Evolutionary conservation across 2,329 filamentous ascomycete species (phyloP).

Genomic region (Xylariaceae sp.): DNA sequence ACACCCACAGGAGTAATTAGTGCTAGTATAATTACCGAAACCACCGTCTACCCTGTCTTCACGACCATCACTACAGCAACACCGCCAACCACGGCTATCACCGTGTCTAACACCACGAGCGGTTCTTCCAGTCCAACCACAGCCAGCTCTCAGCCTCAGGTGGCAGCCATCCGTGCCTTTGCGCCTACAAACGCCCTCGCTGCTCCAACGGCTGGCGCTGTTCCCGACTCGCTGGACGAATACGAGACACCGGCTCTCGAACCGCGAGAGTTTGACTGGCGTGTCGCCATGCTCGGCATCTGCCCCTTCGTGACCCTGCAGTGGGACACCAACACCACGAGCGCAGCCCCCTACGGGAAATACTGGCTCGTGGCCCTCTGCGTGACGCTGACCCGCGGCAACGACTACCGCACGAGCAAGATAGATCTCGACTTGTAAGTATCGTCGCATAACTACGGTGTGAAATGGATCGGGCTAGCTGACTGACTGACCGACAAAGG

Average conservation of each 20-base stretch:
- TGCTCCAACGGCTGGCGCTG: not conserved
- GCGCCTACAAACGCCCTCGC: not conserved
- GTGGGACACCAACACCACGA: too few relatives aligned
- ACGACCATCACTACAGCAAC: not conserved
- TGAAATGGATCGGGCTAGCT: too few relatives aligned
- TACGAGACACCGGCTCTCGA: not conserved
- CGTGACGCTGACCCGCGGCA: not conserved
- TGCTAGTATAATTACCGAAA: not conserved
- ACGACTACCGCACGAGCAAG: conserved; percentile 4
- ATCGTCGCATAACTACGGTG: too few relatives aligned
- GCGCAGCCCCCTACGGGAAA: not conserved
- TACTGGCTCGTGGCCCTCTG: conserved; percentile 1
- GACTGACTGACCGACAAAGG: too few relatives aligned
- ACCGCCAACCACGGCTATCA: not conserved
- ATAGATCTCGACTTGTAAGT: conserved; percentile 13
- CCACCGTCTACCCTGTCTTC: not conserved
- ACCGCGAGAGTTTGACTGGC: not conserved
- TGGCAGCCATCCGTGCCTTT: not conserved
- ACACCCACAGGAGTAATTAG: not conserved
- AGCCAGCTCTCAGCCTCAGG: not conserved
- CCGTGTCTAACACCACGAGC: not conserved
- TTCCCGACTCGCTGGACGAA: not conserved
- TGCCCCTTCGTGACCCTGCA: not conserved
- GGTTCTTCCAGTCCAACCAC: not conserved
- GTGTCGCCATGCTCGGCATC: not conserved